A percentile compares a stretch with the other conserved stretches of the same genome.
These are phyloP conservation scores for Parastagonospora nodorum DNA, from an alignment of 2,329 filamentous ascomycete species.

Conservation along the genomic window DNA sequence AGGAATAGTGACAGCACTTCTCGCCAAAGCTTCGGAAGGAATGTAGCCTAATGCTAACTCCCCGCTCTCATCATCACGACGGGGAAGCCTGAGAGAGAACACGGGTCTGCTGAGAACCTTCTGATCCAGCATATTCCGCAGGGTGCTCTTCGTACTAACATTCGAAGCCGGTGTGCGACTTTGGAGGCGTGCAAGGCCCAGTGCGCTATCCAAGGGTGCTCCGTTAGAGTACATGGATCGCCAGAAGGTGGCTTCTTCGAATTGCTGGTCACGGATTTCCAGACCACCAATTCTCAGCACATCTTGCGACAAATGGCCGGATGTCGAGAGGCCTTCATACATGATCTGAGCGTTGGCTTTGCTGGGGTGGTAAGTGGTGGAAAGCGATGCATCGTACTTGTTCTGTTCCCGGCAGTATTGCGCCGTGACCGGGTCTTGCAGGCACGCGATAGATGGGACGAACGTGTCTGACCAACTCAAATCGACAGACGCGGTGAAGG, in stretches of 20 bases:
- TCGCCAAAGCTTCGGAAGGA: too few species aligned
- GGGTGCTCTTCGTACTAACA: conserved; percentile 5
- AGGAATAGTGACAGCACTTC: too few species aligned
- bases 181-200: too few species aligned
- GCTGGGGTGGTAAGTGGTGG: conserved; percentile 4
- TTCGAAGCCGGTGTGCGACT: conserved; percentile 6
- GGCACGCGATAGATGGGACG: conserved; percentile 4
- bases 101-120: too few species aligned
- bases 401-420: conserved; percentile 6
- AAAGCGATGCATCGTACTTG: conserved; percentile 7
- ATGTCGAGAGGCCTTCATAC: conserved; percentile 7
- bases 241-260: conserved; percentile 5
- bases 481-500: conserved; percentile 5
- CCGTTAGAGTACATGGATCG: conserved; percentile 6
- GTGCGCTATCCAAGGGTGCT: conserved; percentile 6
- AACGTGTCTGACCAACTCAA: conserved; percentile 7
- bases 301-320: conserved; percentile 7
- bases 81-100: too few species aligned
- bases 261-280: conserved; percentile 6
- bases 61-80: too few species aligned
- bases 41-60: too few species aligned
- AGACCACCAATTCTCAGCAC: conserved; percentile 5
- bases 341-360: conserved; percentile 1
- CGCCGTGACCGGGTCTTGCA: conserved; percentile 6
- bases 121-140: conserved; percentile 6